Evolutionary conservation across 2,329 filamentous ascomycete species (phyloP), one percentile per base, ranked within the genome.

Genomic region (Talaromyces amestolkiae): DNA sequence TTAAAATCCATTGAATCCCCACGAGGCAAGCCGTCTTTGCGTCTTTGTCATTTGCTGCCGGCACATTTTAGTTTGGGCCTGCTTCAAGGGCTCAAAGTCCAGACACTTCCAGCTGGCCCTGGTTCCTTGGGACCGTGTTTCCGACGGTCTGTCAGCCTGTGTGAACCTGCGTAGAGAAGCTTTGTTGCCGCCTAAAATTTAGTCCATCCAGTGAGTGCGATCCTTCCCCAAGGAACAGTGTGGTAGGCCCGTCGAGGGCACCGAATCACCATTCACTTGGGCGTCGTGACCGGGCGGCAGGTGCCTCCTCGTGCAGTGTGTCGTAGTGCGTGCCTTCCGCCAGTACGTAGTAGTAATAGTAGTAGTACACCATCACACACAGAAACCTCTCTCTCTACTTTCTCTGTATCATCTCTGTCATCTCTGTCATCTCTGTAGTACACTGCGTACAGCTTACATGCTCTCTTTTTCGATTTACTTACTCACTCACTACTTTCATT

Each of bases 181-280:
- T 56, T 22, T 56, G 51, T 56, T 56, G 51, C 51, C 51, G 51
- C 53, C 53, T 56, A 37, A 56, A 37, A 37, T 37, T 56, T 24
- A 56, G 53, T 24, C 33, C 53, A 56, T 35, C 51, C 51, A 54
- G 51, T 54, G n/a, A 22, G 51, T 15, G 31, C 31, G 3, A 56
- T 37, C 19, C 53, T 37, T 56, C 53, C 53, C 53, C 53, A 56
- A 24, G 53, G 33, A 15, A 37, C 53, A 24, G 31, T 37, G 6
- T 56, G 53, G 53, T 37, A 54, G 51, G 33, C 53, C 53, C 33
- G 24, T 15, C 13, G 24, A 54, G 27, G 33, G 51, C 51, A 19
- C 27, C 51, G 51, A 54, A 54, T 54, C 51, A 54, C 17, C 51
- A 22, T 54, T 54, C 31, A 37, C 33, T 56, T 37, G 53, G 53